Evolutionary conservation across 371 early-diverging fungal species (phyloP), one percentile per base, ranked within the genome.

Genomic region (Polyrhizophydium stewartii): DNA sequence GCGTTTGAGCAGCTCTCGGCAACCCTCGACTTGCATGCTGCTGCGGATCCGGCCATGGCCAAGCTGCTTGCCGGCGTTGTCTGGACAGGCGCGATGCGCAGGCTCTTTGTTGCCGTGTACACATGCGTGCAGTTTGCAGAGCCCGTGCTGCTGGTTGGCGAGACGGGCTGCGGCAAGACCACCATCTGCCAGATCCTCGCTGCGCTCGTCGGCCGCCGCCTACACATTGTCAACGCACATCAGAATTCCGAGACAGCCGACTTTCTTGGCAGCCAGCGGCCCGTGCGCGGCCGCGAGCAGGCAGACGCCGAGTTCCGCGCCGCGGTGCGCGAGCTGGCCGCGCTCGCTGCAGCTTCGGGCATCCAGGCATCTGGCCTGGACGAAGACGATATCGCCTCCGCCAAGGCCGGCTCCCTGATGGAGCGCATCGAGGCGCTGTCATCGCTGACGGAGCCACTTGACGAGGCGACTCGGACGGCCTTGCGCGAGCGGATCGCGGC

Each of bases 91-190:
- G 89, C 94, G 1, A 95, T 97, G 94, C 88, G 90, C 64, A 84
- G 95, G 32, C 77, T 98, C 58, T 92, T 97, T 62, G 87, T 89
- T 28, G 78, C 98, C 35, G 92, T 97, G 7, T 83, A 88, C 24
- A 83, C 87, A 40, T 93, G 94, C 57, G 75, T 96, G 58, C 68
- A 80, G 52, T 84, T 88, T 75, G 84, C 88, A 46, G 99, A 99
- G 70, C 97, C 99, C 24, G 91, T 99, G 25, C 74, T 99, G 24
- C 83, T 99, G 7, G 94, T 99, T 1, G 99, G 99, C 52, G 99
- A 97, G 68, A 99, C 99, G 12, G 99, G 99, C 21, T 94, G 96
- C 72, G 99, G 99, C 58, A 99, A 99, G 75, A 99, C 99, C 1
- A 97, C 96, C 19, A 93, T 99, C 12, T 94, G 95, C 72, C 96